These are phyloP conservation scores for Moricandia arvensis DNA, from an alignment of 345 rosid genomes.

Conservation along the genomic window DNA sequence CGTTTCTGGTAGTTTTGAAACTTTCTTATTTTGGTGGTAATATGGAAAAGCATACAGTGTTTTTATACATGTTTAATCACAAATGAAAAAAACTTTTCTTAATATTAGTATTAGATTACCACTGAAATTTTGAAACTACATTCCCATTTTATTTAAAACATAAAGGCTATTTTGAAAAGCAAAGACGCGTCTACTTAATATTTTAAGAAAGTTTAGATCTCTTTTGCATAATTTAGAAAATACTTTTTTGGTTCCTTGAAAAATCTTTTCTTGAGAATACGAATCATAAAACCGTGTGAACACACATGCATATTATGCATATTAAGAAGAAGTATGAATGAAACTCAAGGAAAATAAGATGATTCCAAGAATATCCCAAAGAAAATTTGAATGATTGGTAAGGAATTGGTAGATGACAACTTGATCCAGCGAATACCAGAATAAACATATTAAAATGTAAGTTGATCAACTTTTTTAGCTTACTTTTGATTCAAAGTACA, in stretches of 20 bases:
- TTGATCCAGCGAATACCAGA: conserved; percentile 50
- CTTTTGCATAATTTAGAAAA: not conserved
- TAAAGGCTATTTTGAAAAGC: not conserved
- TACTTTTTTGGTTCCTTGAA: not conserved
- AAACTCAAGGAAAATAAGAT: not conserved
- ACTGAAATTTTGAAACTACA: not conserved
- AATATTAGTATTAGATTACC: no score
- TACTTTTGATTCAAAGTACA: conserved; percentile 8
- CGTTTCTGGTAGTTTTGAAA: no score
- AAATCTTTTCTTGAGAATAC: not conserved
- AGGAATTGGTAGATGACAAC: conserved; percentile 45
- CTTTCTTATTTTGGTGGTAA: not conserved
- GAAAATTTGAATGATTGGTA: conserved; percentile 30
- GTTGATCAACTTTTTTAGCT: conserved; percentile 10
- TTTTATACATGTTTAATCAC: not conserved
- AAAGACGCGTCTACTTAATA: not conserved
- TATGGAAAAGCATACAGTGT: no score
- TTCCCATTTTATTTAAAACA: not conserved
- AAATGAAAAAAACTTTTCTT: no score
- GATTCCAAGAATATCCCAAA: not conserved
- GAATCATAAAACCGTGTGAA: not conserved
- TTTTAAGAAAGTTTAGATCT: not conserved
- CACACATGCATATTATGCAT: not conserved
- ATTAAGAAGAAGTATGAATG: not conserved
- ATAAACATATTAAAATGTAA: conserved; percentile 12